A percentile compares a stretch with the other conserved stretches of the same genome.
Evolutionary conservation across 306 rosid genomes (phyloP).

Genomic region (Dalbergia cochinchinensis): DNA sequence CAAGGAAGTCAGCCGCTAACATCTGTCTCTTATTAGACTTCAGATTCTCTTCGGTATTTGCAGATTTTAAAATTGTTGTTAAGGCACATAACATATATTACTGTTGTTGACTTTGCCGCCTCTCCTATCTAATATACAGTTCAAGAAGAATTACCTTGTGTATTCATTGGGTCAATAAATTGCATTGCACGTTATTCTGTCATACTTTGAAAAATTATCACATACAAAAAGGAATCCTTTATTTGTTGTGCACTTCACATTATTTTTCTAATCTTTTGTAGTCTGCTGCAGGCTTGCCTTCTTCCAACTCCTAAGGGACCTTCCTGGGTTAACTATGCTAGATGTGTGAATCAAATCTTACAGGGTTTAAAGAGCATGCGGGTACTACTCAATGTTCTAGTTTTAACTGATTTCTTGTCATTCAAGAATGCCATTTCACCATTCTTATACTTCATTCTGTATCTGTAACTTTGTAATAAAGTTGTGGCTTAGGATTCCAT

Average conservation of each 20-base stretch:
- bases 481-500: slow-evolving; percentile 83
- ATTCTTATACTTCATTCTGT: slow-evolving; percentile 20
- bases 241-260: background rate
- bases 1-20: background rate
- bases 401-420: background rate
- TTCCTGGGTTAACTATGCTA: slow-evolving; percentile 74
- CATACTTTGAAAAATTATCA: background rate
- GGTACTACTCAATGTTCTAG: slow-evolving; percentile 51
- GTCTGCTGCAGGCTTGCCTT: slow-evolving; percentile 72
- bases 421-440: slow-evolving; percentile 4
- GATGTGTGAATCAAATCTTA: slow-evolving; percentile 78
- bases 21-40: background rate
- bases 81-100: background rate
- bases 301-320: slow-evolving; percentile 79
- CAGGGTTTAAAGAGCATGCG: slow-evolving; percentile 64
- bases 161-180: background rate
- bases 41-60: background rate
- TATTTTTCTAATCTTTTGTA: slow-evolving; percentile 2
- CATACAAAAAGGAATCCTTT: background rate
- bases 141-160: background rate
- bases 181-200: background rate
- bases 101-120: background rate
- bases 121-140: background rate
- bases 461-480: slow-evolving; percentile 46
- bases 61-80: background rate